Percentiles rank a stretch among this genome's conserved stretches.
Evolutionary conservation across 2,329 filamentous ascomycete genomes (phyloP).

Genomic region (Pyrenochaeta sp.): DNA sequence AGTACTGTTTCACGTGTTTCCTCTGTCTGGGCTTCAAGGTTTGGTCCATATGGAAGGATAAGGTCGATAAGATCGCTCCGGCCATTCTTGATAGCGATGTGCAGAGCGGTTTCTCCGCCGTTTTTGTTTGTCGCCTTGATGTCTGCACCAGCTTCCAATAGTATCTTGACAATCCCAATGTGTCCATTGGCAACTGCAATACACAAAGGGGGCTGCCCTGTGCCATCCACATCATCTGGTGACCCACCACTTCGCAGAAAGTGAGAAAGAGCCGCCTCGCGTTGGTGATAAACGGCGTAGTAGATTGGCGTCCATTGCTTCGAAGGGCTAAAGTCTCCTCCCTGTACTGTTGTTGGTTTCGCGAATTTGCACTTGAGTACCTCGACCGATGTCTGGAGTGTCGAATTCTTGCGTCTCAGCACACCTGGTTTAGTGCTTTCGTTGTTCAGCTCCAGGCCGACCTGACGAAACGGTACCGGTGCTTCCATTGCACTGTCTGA

Average conservation of each 20-base stretch:
- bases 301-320: slow-evolving; percentile 44
- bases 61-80: slow-evolving; percentile 35
- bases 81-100: slow-evolving; percentile 39
- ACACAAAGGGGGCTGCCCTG: slow-evolving; percentile 36
- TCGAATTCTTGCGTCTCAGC: slow-evolving; percentile 31
- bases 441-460: slow-evolving; percentile 21
- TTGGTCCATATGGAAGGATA: slow-evolving; percentile 30
- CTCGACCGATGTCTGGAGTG: slow-evolving; percentile 41
- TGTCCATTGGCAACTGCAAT: slow-evolving; percentile 40
- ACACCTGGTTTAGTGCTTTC: slow-evolving; percentile 7
- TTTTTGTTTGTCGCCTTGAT: slow-evolving; percentile 27
- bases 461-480: slow-evolving; percentile 21
- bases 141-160: slow-evolving; percentile 39
- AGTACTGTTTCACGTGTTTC: slow-evolving; percentile 40
- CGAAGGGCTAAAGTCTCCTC: slow-evolving; percentile 22
- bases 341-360: slow-evolving; percentile 20
- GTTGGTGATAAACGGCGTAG: slow-evolving; percentile 41
- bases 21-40: slow-evolving; percentile 31
- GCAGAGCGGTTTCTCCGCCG: slow-evolving; percentile 40
- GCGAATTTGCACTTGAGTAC: slow-evolving; percentile 41
- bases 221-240: slow-evolving; percentile 32
- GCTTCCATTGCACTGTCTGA: slow-evolving; percentile 20
- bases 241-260: slow-evolving; percentile 38
- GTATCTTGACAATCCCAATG: slow-evolving; percentile 30
- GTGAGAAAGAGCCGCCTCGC: slow-evolving; percentile 43